phyloP scores from a whole-genome alignment of 2,329 filamentous ascomycete species.

The Neonectria magnoliae region DNA sequence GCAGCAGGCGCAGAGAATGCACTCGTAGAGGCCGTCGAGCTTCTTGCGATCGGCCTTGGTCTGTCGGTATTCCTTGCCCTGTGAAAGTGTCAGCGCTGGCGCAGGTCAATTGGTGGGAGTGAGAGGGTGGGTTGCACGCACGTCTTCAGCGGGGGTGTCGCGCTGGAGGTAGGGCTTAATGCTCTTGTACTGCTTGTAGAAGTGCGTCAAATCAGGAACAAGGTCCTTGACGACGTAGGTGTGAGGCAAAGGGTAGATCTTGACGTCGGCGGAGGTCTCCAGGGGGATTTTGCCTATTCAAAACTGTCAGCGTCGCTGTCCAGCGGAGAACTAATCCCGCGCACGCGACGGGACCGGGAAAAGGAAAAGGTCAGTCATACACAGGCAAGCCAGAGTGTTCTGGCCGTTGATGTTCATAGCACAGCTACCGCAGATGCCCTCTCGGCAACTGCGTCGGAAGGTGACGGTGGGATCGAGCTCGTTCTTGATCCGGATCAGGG shows the following conservation, averaged over 20 bases:
- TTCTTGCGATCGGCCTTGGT: constrained; percentile 92
- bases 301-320: constrained; percentile 27
- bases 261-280: constrained; percentile 81
- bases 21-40: constrained; percentile 98
- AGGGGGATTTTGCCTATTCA: constrained; percentile 86
- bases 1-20: constrained; percentile 99
- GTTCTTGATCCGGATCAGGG: constrained; percentile 98
- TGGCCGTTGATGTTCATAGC: constrained; percentile 99
- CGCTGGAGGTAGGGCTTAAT: constrained; percentile 99
- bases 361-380: constrained; percentile 61
- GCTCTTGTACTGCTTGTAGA: constrained; percentile 99
- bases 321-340: constrained; percentile 37
- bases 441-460: constrained; percentile 94
- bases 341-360: constrained; percentile 30
- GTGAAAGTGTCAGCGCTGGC: constrained; percentile 24
- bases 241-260: constrained; percentile 98
- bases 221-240: constrained; percentile 99
- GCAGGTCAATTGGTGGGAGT: constrained; percentile 1
- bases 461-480: constrained; percentile 96
- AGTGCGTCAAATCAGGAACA: constrained; percentile 95
- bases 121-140: constrained; percentile 58
- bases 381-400: constrained; percentile 96
- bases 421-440: constrained; percentile 98
- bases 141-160: constrained; percentile 83
- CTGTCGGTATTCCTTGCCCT: constrained; percentile 95